Percentiles rank a stretch among this genome's conserved stretches.
phyloP scores from a whole-genome alignment of 768 basidiomycete genomes.

The Mycena floridula region DNA sequence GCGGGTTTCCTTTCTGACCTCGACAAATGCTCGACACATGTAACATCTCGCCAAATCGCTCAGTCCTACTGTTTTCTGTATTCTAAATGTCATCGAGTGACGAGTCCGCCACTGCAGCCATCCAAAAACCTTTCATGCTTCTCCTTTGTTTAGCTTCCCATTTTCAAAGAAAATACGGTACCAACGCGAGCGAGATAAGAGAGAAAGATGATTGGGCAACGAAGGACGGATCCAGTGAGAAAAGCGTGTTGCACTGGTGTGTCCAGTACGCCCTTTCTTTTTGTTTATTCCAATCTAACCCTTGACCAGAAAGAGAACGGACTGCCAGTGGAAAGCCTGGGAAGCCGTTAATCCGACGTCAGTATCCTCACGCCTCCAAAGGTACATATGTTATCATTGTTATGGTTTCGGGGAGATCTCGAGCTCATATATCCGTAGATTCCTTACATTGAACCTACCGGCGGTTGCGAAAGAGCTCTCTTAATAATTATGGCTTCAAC shows the following conservation, averaged over 20 bases:
- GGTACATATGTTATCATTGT: too few species aligned
- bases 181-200: constrained; percentile 40
- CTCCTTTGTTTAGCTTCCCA: constrained; percentile 66
- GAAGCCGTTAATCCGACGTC: constrained; percentile 60
- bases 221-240: constrained; percentile 48
- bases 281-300: neutral
- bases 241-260: constrained; percentile 63
- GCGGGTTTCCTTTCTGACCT: too few species aligned
- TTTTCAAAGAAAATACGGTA: constrained; percentile 73
- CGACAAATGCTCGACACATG: too few species aligned
- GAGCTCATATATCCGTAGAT: constrained; percentile 36
- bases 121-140: constrained; percentile 57
- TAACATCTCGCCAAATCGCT: too few species aligned
- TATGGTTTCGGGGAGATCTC: too few species aligned
- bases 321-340: constrained; percentile 61
- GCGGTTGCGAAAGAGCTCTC: constrained; percentile 58
- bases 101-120: constrained; percentile 8
- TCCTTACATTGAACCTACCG: constrained; percentile 61
- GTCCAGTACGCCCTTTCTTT: constrained; percentile 45
- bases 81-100: too few species aligned
- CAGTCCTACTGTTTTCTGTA: too few species aligned
- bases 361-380: constrained; percentile 76
- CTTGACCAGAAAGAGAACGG: constrained; percentile 55
- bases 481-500: constrained; percentile 86
- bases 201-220: constrained; percentile 1